Evolutionary conservation across 352 stramenopile species (phyloP), one percentile per base, ranked within the genome.

Genomic region (Stramenopiles sp.): DNA sequence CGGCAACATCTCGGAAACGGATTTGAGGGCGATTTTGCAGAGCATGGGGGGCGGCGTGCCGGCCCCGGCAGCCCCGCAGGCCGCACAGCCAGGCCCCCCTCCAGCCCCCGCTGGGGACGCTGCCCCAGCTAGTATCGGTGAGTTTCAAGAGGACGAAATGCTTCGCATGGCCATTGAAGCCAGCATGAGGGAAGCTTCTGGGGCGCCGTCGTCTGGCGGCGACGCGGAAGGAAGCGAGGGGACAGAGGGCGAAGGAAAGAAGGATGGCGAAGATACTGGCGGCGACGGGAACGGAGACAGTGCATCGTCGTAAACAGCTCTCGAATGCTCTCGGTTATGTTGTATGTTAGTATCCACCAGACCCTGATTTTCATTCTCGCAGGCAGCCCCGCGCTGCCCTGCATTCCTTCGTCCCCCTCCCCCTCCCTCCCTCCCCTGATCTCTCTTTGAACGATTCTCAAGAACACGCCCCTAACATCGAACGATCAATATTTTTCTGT

Each of bases 291-390:
- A 49, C 49, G 77, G 77, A 0, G 81, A 80, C 34, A 78, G 78
- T 1, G 80, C 83, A 48, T 81, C 84, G 25, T 86, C 91, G 69
- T 86, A 92, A 73, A 89, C 91, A 82, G 86, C n/a, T n/a, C n/a
- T n/a, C n/a, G n/a, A n/a, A n/a, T n/a, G n/a, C n/a, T n/a, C n/a
- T n/a, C n/a, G n/a, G n/a, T n/a, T n/a, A n/a, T n/a, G n/a, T n/a
- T n/a, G n/a, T n/a, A n/a, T n/a, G n/a, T n/a, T n/a, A n/a, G n/a
- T n/a, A n/a, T n/a, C n/a, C n/a, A n/a, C n/a, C n/a, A n/a, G n/a
- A n/a, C n/a, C n/a, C n/a, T n/a, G n/a, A n/a, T n/a, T n/a, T n/a
- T n/a, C n/a, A n/a, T n/a, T n/a, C n/a, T n/a, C n/a, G n/a, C n/a
- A n/a, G n/a, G n/a, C n/a, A n/a, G n/a, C n/a, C n/a, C n/a, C n/a